phyloP scores from a whole-genome alignment of 164 flowering plant genomes.

The Akebia trifoliata region DNA sequence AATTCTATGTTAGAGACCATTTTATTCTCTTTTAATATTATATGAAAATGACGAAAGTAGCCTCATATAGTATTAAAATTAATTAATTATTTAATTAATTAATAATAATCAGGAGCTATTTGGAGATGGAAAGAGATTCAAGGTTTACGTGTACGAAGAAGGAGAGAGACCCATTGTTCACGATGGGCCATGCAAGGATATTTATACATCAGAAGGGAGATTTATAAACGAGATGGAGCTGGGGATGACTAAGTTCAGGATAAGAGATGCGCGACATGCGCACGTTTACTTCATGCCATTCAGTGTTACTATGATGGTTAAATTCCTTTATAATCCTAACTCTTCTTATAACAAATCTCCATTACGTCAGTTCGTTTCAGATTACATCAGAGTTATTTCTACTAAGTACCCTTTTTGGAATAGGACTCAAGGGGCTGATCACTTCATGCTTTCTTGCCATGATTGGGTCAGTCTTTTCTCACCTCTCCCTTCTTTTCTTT shows the following conservation, averaged over 20 bases:
- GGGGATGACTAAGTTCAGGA: slow-evolving; percentile 31
- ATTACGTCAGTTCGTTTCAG: slow-evolving; percentile 34
- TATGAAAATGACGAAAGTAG: not conserved
- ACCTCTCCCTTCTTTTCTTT: not conserved
- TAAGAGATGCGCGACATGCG: slow-evolving; percentile 34
- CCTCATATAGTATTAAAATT: not conserved
- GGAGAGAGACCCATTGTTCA: slow-evolving; percentile 68
- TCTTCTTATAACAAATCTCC: slow-evolving; percentile 25
- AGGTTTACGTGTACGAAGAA: slow-evolving; percentile 59
- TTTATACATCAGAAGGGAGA: slow-evolving; percentile 68
- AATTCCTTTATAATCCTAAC: slow-evolving; percentile 38
- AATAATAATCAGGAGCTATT: slow-evolving; percentile 46
- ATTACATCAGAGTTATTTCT: slow-evolving; percentile 54
- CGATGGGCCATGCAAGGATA: slow-evolving; percentile 65
- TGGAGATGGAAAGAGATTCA: slow-evolving; percentile 72
- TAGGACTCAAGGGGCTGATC: slow-evolving; percentile 64
- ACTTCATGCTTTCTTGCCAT: slow-evolving; percentile 84
- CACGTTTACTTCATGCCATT: slow-evolving; percentile 64
- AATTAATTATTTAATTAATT: not conserved
- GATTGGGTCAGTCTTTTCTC: slow-evolving; percentile 54
- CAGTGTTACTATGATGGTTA: slow-evolving; percentile 56
- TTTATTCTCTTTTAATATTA: too few relatives aligned
- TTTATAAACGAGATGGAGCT: slow-evolving; percentile 64
- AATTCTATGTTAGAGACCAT: not conserved
- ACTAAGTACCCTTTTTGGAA: slow-evolving; percentile 75